Evolutionary conservation across 2,329 filamentous ascomycete genomes (phyloP), one percentile per base, ranked within the genome.

Genomic region (Volutella citrinella): DNA sequence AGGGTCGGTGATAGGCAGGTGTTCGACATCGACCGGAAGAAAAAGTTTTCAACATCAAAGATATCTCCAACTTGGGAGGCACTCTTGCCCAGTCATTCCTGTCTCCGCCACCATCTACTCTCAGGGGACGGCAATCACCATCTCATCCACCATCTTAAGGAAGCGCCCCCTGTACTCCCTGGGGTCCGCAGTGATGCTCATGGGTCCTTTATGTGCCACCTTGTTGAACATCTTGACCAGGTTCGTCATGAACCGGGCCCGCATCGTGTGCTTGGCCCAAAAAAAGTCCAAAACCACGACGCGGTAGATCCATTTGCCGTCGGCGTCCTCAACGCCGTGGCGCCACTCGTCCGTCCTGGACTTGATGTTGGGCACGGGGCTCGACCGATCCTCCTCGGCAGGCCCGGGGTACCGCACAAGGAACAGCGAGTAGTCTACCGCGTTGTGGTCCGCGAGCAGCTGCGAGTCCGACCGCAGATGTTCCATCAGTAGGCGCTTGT

Each of bases 371-470:
- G 74, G 74, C 27, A 73, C 75, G 8, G 34, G 29, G 30, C 29
- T 36, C 4, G 30, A 24, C 5, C 28, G 34, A 6, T 29, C 34
- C 10, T 35, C 26, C 17, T 36, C 40, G 16, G 20, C 43, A 5
- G 41, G 42, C 10, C 40, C 41, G 4, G 59, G 58, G 14, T 51
- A 56, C 0, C 83, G 72, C 2, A 87, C 75, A 1, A 88, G 60
- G 49, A 88, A 87, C 3, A 88, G 70, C 0, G 82, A 87, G 59
- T 88, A 89, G 55, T 88, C 84, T 1, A 88, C 81, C 0, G 80
- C 80, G 43, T 86, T 84, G 39, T 72, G 64, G 6, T 72, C 62
- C 4, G 76, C 69, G 0, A 88, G 65, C 3, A 87, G 68, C 25
- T 70, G 63, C 0, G 83, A 86, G 54, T 88, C 84, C 4, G 65